Base-by-base conservation (phyloP, 1,284 basidiomycete genomes). In the Omphalotus olearius region DNA sequence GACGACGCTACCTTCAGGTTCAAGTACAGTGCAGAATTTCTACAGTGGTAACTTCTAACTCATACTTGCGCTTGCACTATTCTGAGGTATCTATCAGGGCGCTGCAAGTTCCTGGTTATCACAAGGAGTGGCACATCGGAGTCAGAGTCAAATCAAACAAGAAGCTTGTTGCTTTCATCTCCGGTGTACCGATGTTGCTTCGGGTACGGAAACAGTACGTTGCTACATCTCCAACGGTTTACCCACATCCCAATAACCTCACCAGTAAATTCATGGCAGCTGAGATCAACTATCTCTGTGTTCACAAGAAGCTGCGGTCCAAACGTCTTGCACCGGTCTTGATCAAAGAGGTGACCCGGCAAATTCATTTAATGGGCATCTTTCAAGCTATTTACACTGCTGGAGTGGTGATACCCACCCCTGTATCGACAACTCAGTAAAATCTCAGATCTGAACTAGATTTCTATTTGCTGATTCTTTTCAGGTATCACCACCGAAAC, bases 331-430 rank as follows among this genome's bases (percentile, higher is more conserved):
- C 97, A 0, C 97, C 97, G 0, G 91, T 99, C 23, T 79, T 99
- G 47, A 99, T 99, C 73, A 98, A 98, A 69, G 97, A 99, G 68
- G 91, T 99, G 25, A 99, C 97, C 0, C 82, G 97, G 14, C 91
- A 92, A 63, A 91, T 92, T 57, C 85, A 99, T 67, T 74, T 98
- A 16, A 80, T 83, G 56, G 91, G 93, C 45, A 78, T 97, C 47
- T 99, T 98, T 74, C 97, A 99, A 69, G 97, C 97, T 3, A 91
- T 99, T 52, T 99, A 99, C 68, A 99, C 97, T 0, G 95, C 83
- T 25, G 93, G 95, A 6, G 83, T 93, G 14, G 82, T 95, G 33
- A 73, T 98, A 20, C 94, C 94, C 6, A 97, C 94, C 0, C 95
- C 95, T 0, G 81, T 97, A 20, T 82, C 91, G 4, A 85, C 84